Base-by-base conservation (phyloP, 805 yeast species). In the Lachancea cidri region DNA sequence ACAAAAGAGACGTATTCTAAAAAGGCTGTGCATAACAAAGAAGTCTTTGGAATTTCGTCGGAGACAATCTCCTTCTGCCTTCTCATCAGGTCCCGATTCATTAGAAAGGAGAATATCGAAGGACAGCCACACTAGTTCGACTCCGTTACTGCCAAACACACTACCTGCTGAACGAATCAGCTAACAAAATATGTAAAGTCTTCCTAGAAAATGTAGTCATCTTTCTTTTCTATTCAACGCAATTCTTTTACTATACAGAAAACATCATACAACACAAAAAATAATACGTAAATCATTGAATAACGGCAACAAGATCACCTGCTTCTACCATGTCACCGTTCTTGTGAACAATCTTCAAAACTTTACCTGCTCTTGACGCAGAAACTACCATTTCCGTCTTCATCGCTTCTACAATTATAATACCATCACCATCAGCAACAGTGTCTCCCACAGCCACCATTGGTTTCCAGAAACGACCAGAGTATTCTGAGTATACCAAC, bases 391-490 rank as follows among this genome's bases (percentile, higher is more conserved):
- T 91, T 66, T 91, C 98, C 0, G 98, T 93, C 72, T 91, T 91
- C 98, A 91, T 91, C 41, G 98, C 98, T 65, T 91, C 98, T 40
- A 91, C 86, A 30, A 93, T 87, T 50, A 91, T 76, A 46, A 91
- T 71, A 4, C 87, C 87, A 53, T 86, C 91, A 25, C 89, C 94
- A 35, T 67, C 73, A 39, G 70, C 66, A 19, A 91, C 94, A 4
- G 49, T 65, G 53, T 85, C 93, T 17, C 96, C 96, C 35, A 74
- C 89, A 43, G 72, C 66, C 20, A 83, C 94, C 50, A 88, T 67
- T 1, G 94, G 78, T 65, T 93, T 91, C 98, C 98, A 91, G 74
- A 85, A 88, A 52, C 98, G 74, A 42, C 98, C 98, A n/a, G 96
- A 84, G 61, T 80, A 93, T 62, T 93, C 97, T 17, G 97, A 88